Conservation (phyloP, 1,284 basidiomycete species). For the Agaricales sp. region DNA sequence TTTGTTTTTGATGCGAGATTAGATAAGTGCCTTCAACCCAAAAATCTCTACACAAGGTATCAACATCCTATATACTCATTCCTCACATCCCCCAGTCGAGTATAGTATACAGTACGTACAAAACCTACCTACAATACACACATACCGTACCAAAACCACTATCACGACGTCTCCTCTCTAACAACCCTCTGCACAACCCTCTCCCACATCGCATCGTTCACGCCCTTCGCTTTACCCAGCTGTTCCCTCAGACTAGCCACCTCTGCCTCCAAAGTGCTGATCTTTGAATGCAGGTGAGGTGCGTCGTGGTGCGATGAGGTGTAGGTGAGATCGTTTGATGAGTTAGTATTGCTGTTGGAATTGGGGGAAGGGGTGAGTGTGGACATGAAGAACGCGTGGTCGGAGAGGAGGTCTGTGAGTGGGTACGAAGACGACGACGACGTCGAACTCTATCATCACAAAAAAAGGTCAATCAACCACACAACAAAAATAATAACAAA, state of each 20-base stretch:
- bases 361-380: neutral
- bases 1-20: too few relatives aligned
- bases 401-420: conserved; percentile 42
- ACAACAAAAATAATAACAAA: neutral
- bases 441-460: too few relatives aligned
- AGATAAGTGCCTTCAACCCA: too few relatives aligned
- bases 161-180: too few relatives aligned
- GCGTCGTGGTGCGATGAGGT: conserved; percentile 21
- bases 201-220: conserved; percentile 90
- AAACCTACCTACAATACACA: too few relatives aligned
- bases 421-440: conserved; percentile 29
- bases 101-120: too few relatives aligned
- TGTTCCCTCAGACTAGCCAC: conserved; percentile 54
- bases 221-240: conserved; percentile 68
- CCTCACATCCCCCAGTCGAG: too few relatives aligned
- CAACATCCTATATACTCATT: too few relatives aligned
- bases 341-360: neutral
- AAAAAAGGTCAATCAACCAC: neutral
- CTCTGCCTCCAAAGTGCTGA: conserved; percentile 67
- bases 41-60: too few relatives aligned
- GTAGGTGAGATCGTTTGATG: conserved; percentile 25
- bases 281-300: conserved; percentile 36
- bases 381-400: conserved; percentile 49
- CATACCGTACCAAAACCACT: too few relatives aligned
- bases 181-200: conserved; percentile 59